phyloP scores from a whole-genome alignment of 306 rosid species.

The Glycine soja region DNA sequence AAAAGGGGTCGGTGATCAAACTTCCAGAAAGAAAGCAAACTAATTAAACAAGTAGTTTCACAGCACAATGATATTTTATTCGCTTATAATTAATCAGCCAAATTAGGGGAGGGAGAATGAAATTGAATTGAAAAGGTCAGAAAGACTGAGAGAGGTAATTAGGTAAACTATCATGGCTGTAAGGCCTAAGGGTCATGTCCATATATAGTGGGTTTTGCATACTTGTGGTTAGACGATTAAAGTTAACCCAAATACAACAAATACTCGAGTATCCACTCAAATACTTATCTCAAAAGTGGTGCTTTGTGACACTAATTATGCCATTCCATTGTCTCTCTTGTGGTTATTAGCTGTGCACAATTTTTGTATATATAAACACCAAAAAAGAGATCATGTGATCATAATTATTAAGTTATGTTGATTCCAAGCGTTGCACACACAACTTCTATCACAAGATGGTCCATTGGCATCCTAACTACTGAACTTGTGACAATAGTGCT shows the following conservation, averaged over 20 bases:
- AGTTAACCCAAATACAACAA: conserved; percentile 50
- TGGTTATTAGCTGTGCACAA: conserved; percentile 47
- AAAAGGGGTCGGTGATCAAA: conserved; percentile 65
- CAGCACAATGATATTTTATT: conserved; percentile 37
- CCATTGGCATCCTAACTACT: conserved; percentile 43
- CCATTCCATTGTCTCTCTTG: conserved; percentile 72
- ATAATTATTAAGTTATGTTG: conserved; percentile 42
- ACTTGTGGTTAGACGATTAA: conserved; percentile 34
- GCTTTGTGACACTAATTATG: conserved; percentile 73
- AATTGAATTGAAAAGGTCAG: conserved; percentile 50
- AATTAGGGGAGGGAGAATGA: conserved; percentile 37
- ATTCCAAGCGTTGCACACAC: conserved; percentile 45
- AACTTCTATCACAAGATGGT: conserved; percentile 45
- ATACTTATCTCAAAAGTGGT: conserved; percentile 58
- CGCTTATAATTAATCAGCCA: conserved; percentile 35
- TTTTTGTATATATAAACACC: conserved; percentile 44
- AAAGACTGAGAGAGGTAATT: conserved; percentile 36
- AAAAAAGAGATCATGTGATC: conserved; percentile 48
- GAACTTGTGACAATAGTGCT: conserved; percentile 34
- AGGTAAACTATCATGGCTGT: conserved; percentile 31
- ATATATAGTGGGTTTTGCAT: conserved; percentile 18
- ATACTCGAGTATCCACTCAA: conserved; percentile 74
- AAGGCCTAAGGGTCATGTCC: conserved; percentile 33
- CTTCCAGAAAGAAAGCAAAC: conserved; percentile 40
- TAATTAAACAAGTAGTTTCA: not conserved